Base-by-base conservation (phyloP, 1,139 yeast genomes). In the Pneumocystis carinii region DNA sequence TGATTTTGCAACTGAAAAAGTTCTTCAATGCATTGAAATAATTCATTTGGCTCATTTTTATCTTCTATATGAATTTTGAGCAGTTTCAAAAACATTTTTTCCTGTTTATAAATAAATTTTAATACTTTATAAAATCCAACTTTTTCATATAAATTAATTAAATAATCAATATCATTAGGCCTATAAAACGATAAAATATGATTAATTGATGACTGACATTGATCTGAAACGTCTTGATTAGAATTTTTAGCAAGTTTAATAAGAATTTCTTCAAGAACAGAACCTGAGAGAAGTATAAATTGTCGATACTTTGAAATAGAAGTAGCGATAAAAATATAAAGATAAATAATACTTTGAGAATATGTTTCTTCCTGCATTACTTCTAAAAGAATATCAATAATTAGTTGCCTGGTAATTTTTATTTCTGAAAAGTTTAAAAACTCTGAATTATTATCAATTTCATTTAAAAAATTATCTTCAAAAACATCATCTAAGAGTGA, bases 261-360 rank as follows among this genome's bases (percentile, higher is more conserved):
- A 32, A 87, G 74, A 4, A 86, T 75, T 7, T 73, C 71, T 3
- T 79, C 77, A 58, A 86, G 71, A 0, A 76, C 74, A 3, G 83
- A 77, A 62, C 85, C 90, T 0, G 90, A 81, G 1, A 89, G 74
- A 57, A 87, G 76, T 15, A 90, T 78, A 67, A 86, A 89, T 72
- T 90, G 96, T 2, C 83, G 77, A 71, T 86, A 90, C 71, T 89
- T 89, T 2, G 96, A 84, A 66, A 84, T 83, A 70, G 87, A 88
- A 63, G 90, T 72, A 0, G 89, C 87, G 38, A 90, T 75, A 69
- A 90, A 90, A 6, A 87, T 80, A 17, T 87, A 79, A 64, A 87
- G 73, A 64, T 79, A 79, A 29, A 68, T 81, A 81, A 42, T 64
- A 63, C 3, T 72, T 17, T 67, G 73, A 1, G 71, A 63, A 57